These are phyloP conservation scores for Stagonosporopsis tanaceti DNA, from an alignment of 2,329 filamentous ascomycete genomes.

Conservation along the genomic window DNA sequence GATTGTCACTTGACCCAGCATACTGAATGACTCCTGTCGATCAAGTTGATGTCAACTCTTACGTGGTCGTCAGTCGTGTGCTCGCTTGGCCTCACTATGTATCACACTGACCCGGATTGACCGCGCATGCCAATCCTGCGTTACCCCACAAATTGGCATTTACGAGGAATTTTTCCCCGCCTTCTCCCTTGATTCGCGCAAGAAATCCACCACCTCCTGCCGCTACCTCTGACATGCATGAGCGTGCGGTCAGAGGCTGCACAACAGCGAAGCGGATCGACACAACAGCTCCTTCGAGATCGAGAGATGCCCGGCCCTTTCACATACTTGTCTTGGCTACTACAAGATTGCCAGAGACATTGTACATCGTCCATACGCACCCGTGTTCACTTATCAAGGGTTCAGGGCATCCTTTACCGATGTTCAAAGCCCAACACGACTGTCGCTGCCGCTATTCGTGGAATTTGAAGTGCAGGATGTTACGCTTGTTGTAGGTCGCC, in stretches of 20 bases:
- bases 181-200: slow-evolving; percentile 42
- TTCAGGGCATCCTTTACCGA: background rate
- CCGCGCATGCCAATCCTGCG: slow-evolving; percentile 33
- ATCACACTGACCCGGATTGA: slow-evolving; percentile 33
- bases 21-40: background rate
- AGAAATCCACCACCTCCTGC: slow-evolving; percentile 27
- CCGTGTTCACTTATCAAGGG: background rate
- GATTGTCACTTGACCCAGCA: background rate
- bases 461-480: background rate
- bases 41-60: background rate
- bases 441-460: slow-evolving; percentile 3
- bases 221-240: slow-evolving; percentile 47
- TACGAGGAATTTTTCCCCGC: slow-evolving; percentile 42
- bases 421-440: background rate
- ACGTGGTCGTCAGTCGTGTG: background rate
- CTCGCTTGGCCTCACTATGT: slow-evolving; percentile 36
- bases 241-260: slow-evolving; percentile 23
- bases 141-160: slow-evolving; percentile 52
- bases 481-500: background rate
- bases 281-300: background rate
- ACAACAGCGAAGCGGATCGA: background rate
- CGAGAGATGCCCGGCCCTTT: background rate
- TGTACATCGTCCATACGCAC: background rate
- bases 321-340: background rate
- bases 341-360: background rate